Base-by-base conservation (phyloP, 305 asterid species). In the Ajuga reptans region DNA sequence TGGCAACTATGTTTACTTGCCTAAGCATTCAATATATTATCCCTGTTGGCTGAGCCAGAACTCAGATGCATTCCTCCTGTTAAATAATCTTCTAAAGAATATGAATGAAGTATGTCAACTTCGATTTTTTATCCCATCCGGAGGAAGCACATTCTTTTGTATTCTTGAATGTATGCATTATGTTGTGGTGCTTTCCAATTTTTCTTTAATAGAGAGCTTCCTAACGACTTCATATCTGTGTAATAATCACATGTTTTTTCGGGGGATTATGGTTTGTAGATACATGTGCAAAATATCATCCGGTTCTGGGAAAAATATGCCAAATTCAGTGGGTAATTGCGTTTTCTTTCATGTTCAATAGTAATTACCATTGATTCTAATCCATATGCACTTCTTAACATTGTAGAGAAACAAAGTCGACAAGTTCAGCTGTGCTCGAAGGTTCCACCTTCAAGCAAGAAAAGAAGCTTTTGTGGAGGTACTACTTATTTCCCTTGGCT, bases 391-490 rank as follows among this genome's bases (percentile, higher is more conserved):
- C 55, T 81, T 61, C 64, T 77, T 71, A 52, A 69, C 67, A 59
- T 73, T 78, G 80, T 53, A 90, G 98, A 72, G 62, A 87, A 82
- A 71, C 88, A 82, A 83, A 86, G 84, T 75, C 89, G 99, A 82
- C 95, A 89, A 84, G 84, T 94, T 78, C 85, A 56, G 79, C 59
- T 87, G 46, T 87, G 96, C 85, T 67, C 86, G 15, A 89, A 89
- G 78, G 85, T 86, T 81, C 99, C 99, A 31, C 96, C 99, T 76
- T 81, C 96, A 58, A 82, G 93, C 81, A 68, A 45, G 52, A 91
- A 84, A 81, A 86, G 96, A 84, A 85, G 83, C 79, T 86, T 56
- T 66, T 83, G 45, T 77, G 96, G 96, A 80, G 95, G 98, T 89
- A 85, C 67, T 63, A 53, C 46, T 53, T 71, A 52, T 69, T 52